These are phyloP conservation scores for Theileria equi DNA, from an alignment of 169 alveolate genomes.

Conservation along the genomic window DNA sequence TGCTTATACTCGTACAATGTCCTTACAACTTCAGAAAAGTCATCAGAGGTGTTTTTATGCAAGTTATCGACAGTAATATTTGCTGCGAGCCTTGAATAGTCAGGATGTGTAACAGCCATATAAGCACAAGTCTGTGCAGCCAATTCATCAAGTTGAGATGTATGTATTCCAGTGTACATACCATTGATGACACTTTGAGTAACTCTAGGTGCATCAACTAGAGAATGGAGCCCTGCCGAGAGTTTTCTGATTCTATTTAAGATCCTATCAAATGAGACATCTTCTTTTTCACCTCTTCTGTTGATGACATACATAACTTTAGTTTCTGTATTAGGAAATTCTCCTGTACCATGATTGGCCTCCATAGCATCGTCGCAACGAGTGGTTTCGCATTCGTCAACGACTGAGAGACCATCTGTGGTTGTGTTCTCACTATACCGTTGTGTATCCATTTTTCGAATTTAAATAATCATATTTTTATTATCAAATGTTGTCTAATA, in stretches of 20 bases:
- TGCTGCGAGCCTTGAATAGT: slow-evolving; percentile 96
- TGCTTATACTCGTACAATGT: slow-evolving; percentile 80
- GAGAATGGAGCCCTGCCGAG: slow-evolving; percentile 82
- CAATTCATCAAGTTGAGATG: slow-evolving; percentile 92
- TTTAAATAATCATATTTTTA: too few relatives aligned
- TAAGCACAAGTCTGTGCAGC: slow-evolving; percentile 99
- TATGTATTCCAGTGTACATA: slow-evolving; percentile 89
- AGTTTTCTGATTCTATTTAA: slow-evolving; percentile 75
- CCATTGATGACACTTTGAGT: slow-evolving; percentile 88
- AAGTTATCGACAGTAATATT: slow-evolving; percentile 92
- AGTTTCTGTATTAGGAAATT: slow-evolving; percentile 23
- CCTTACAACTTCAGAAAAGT: slow-evolving; percentile 81
- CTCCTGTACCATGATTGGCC: not conserved
- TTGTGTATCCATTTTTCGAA: slow-evolving; percentile 31
- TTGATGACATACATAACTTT: slow-evolving; percentile 80
- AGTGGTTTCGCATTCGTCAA: not conserved
- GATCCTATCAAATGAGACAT: slow-evolving; percentile 79
- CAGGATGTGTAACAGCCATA: slow-evolving; percentile 97
- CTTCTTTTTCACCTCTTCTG: slow-evolving; percentile 82
- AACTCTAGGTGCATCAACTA: slow-evolving; percentile 84
- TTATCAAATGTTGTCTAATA: too few relatives aligned
- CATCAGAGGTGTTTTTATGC: slow-evolving; percentile 91
- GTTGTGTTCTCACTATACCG: slow-evolving; percentile 2
- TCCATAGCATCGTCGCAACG: not conserved
- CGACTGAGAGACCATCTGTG: not conserved